Base-by-base conservation (phyloP, 2,329 filamentous ascomycete genomes). In the Colletotrichum tropicicola region DNA sequence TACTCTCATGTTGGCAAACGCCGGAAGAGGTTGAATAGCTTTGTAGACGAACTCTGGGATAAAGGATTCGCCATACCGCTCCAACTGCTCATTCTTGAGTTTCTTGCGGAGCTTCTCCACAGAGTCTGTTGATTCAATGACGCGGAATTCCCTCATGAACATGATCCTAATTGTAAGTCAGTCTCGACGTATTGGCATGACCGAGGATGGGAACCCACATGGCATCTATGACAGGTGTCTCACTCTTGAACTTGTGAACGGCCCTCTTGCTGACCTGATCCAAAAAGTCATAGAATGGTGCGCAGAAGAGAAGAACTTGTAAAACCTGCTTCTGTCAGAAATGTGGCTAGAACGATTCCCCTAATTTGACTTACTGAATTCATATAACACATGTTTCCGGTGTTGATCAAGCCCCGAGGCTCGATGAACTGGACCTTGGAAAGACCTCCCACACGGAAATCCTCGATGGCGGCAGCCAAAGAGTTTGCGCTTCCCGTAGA, bases 351-450 rank as follows among this genome's bases (percentile, higher is more conserved):
- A 32, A 23, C 8, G 15, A 30, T 15, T n/a, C 10, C 10, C 10
- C 4, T 12, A 27, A 6, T 19, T 13, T 9, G 6, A 82, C 92
- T 81, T 85, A 97, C 95, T 68, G 96, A 98, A 83, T 98, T 99
- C 96, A 99, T 98, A 80, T 99, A 99, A 80, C 96, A 99, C 92
- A 98, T 97, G 75, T 99, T 98, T 52, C 96, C 96, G 41, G 95
- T 97, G 79, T 99, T 99, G 70, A 97, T 92, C 73, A 99, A 86
- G 51, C 96, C 96, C 70, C 95, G 89, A 53, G 96, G 96, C 79
- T 98, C 93, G 53, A 99, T 85, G 73, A 98, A 98, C 17, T 91
- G 84, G 69, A 95, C 82, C 72, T 91, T 92, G 30, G 87, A 81
- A 37, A 85, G 84, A 37, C 84, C 83, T 61, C 88, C 85, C 23